A percentile compares a stretch with the other conserved stretches of the same genome.
phyloP scores from a whole-genome alignment of 768 basidiomycete species.

The Chlorophyllum brunneum region DNA sequence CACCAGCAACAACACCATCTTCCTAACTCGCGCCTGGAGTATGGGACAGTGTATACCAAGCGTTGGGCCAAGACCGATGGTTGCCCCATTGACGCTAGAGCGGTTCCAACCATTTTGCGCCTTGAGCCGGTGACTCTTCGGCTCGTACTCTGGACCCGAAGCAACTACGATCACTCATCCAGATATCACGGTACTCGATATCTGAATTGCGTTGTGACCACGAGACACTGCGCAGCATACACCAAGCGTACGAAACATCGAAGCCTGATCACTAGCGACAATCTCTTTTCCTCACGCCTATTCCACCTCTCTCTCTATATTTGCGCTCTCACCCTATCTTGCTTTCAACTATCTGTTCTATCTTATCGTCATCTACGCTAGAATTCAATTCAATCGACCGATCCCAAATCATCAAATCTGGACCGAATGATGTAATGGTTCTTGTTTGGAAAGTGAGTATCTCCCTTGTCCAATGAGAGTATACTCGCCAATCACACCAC shows the following conservation, averaged over 20 bases:
- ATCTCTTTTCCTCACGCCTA: not conserved
- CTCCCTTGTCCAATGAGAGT: too few relatives aligned
- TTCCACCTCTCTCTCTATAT: not conserved
- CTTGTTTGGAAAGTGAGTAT: too few relatives aligned
- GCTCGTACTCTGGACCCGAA: not conserved
- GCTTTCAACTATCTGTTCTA: not conserved
- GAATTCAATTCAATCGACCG: not conserved
- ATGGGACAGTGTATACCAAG: not conserved
- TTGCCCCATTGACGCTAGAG: not conserved
- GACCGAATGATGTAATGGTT: too few relatives aligned
- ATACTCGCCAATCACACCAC: too few relatives aligned
- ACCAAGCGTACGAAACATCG: not conserved
- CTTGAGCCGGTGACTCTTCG: constrained; percentile 6
- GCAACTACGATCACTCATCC: not conserved
- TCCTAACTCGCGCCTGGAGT: not conserved
- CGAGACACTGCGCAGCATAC: not conserved
- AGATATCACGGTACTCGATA: not conserved
- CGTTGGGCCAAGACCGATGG: not conserved
- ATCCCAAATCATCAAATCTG: not conserved
- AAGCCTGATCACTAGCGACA: not conserved
- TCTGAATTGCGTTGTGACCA: not conserved
- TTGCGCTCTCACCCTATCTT: not conserved
- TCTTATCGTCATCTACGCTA: not conserved
- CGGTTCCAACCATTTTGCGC: not conserved
- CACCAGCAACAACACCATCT: not conserved